Evolutionary conservation across 2,329 filamentous ascomycete species (phyloP).

Genomic region (Aurifilum marmelostoma): DNA sequence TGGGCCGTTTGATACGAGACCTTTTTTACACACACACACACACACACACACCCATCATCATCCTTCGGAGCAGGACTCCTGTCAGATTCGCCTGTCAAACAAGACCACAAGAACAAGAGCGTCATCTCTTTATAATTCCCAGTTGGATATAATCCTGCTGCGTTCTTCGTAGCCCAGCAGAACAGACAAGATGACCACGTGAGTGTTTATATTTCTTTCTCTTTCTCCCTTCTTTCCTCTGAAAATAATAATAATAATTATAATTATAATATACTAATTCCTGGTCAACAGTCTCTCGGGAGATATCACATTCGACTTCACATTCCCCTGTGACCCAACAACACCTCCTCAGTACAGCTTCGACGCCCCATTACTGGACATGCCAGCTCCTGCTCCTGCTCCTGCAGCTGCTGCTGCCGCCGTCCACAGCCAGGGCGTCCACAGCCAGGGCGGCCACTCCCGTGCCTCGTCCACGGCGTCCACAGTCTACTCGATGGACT

Average conservation of each 20-base stretch:
- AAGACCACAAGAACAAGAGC: too few species aligned
- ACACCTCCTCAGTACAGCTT: slow-evolving; percentile 58
- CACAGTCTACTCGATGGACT: slow-evolving; percentile 66
- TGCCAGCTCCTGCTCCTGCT: slow-evolving; percentile 44
- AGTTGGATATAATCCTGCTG: slow-evolving; percentile 21
- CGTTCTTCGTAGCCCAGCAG: slow-evolving; percentile 6
- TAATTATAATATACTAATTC: slow-evolving; percentile 34
- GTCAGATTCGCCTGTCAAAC: slow-evolving; percentile 21
- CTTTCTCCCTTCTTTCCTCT: not conserved
- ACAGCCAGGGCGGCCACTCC: slow-evolving; percentile 51
- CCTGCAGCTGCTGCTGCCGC: too few species aligned
- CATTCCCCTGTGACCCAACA: slow-evolving; percentile 57
- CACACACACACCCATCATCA: too few species aligned
- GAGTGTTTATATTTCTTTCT: slow-evolving; percentile 33
- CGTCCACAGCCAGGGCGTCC: slow-evolving; percentile 32
- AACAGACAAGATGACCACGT: slow-evolving; percentile 49
- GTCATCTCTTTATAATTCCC: slow-evolving; percentile 22
- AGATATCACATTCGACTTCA: slow-evolving; percentile 65
- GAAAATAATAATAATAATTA: not conserved
- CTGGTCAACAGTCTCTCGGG: slow-evolving; percentile 58
- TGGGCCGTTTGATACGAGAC: slow-evolving; percentile 30
- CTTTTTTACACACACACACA: too few species aligned
- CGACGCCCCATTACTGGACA: slow-evolving; percentile 59
- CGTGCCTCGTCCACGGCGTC: slow-evolving; percentile 69
- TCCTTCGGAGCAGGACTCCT: slow-evolving; percentile 31